Base-by-base conservation (phyloP, 495 filamentous ascomycete species). In the Zalerion maritima region DNA sequence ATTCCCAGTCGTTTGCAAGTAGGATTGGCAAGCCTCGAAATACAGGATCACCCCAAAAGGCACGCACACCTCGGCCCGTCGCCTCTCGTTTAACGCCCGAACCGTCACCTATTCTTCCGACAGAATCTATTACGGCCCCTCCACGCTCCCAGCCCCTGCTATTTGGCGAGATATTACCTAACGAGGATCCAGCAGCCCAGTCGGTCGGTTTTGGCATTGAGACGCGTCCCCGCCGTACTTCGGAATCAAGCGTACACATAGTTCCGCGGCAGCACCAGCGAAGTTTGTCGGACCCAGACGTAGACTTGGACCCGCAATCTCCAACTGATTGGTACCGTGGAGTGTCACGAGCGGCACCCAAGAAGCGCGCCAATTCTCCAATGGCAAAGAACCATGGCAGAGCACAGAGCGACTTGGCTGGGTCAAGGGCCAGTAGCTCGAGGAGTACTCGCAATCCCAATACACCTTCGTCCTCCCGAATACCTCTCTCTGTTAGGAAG, bases 281-380 rank as follows among this genome's bases (percentile, higher is more conserved):
- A 25, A 57, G 53, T 32, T 43, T 54, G 21, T 64, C 61, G 8
- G 50, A 62, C 35, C 46, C 55, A n/a, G 55, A 60, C 28, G 27
- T 40, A 29, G 44, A 55, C n/a, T 40, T 47, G 21, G 60, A 66
- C 33, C 62, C 64, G 4, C 45, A 59, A 21, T 67, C 64, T 7
- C 61, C 65, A 16, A 66, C 56, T 5, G 62, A 63, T 27, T 68
- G 65, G 65, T 68, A 69, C 34, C 64, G 60, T 20, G 50, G 40
- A 4, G 45, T 41, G 29, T 46, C 37, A 20, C 39, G 39, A 28
- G 50, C 28, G 32, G 43, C 39, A 36, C 35, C 29, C 35, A 46
- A 36, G 50, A 48, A 16, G 43, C 36, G 44, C 19, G 47, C 47
- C 19, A 42, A 50, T 29, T 19, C 34, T 8, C 22, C 40, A 18